Percentiles rank a stretch among this genome's conserved stretches.
Conservation (phyloP, 2,329 filamentous ascomycete genomes). For the Diaporthe sp. region DNA sequence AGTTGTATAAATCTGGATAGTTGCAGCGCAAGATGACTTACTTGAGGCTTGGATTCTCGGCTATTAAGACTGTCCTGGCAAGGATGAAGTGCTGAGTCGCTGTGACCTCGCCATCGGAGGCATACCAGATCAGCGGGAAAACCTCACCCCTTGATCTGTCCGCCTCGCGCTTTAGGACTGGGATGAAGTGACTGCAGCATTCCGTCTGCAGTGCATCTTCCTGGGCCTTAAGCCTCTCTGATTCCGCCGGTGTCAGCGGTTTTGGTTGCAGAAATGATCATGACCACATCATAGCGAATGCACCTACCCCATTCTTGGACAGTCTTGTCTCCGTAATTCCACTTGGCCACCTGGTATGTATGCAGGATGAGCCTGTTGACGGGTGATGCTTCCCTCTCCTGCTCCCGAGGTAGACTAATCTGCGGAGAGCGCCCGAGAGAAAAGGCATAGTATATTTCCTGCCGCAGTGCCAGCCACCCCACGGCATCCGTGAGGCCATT, state of each 20-base stretch:
- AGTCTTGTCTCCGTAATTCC: conserved; percentile 2
- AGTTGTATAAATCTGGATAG: background rate
- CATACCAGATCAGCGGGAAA: background rate
- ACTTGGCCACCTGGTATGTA: conserved; percentile 11
- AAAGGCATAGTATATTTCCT: conserved; percentile 6
- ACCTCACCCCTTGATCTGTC: conserved; percentile 8
- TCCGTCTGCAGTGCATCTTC: background rate
- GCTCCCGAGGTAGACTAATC: background rate
- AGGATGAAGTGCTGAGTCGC: conserved; percentile 13
- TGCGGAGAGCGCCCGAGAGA: background rate
- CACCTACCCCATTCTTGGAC: conserved; percentile 10
- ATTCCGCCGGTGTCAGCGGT: background rate
- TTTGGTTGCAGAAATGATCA: background rate
- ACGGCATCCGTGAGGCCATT: background rate
- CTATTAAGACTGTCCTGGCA: background rate
- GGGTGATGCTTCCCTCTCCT: background rate
- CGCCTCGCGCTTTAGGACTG: background rate
- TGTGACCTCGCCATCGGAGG: background rate
- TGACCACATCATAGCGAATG: background rate
- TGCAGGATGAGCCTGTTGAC: conserved; percentile 4
- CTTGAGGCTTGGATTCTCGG: conserved; percentile 3
- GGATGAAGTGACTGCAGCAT: conserved; percentile 1
- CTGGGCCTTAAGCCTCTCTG: conserved; percentile 1
- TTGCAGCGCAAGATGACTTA: background rate
- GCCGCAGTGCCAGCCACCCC: background rate